These are phyloP conservation scores for Salix suchowensis DNA, from an alignment of 345 rosid species.

Conservation along the genomic window DNA sequence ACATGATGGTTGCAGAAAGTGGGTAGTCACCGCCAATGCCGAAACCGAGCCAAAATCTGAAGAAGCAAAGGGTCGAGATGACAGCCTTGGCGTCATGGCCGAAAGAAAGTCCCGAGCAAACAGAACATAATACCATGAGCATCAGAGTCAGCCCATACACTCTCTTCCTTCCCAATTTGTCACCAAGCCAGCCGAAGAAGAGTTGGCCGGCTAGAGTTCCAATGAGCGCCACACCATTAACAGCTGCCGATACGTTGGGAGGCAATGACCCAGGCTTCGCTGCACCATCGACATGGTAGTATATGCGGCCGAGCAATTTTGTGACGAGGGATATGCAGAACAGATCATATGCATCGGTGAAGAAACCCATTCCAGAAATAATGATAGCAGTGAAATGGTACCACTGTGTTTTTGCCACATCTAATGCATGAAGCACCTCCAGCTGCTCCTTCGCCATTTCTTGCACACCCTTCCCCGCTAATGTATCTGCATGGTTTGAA, in stretches of 20 bases:
- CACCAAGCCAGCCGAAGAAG: conserved; percentile 84
- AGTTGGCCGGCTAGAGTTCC: conserved; percentile 73
- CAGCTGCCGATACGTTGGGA: conserved; percentile 68
- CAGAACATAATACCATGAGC: conserved; percentile 63
- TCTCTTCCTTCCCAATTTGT: conserved; percentile 65
- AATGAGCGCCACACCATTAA: conserved; percentile 68
- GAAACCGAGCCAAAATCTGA: conserved; percentile 80
- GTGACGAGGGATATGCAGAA: conserved; percentile 83
- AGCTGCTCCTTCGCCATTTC: conserved; percentile 45
- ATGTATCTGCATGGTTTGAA: too few relatives aligned
- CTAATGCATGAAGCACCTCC: conserved; percentile 62
- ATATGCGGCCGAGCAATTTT: conserved; percentile 69
- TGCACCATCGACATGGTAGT: conserved; percentile 63
- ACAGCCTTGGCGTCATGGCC: conserved; percentile 42
- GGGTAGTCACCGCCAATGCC: conserved; percentile 87
- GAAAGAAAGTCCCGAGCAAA: conserved; percentile 68
- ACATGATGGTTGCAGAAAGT: conserved; percentile 78
- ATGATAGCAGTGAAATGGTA: conserved; percentile 76
- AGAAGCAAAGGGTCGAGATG: conserved; percentile 68
- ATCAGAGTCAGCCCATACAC: conserved; percentile 73
- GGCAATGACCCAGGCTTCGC: conserved; percentile 59
- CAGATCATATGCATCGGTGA: conserved; percentile 79
- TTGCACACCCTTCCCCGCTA: too few relatives aligned
- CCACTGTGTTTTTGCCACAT: conserved; percentile 73
- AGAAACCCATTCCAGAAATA: conserved; percentile 83